A percentile compares a stretch with the other conserved stretches of the same genome.
phyloP scores from a whole-genome alignment of 2,329 filamentous ascomycete species.

The Cytospora piceicola region DNA sequence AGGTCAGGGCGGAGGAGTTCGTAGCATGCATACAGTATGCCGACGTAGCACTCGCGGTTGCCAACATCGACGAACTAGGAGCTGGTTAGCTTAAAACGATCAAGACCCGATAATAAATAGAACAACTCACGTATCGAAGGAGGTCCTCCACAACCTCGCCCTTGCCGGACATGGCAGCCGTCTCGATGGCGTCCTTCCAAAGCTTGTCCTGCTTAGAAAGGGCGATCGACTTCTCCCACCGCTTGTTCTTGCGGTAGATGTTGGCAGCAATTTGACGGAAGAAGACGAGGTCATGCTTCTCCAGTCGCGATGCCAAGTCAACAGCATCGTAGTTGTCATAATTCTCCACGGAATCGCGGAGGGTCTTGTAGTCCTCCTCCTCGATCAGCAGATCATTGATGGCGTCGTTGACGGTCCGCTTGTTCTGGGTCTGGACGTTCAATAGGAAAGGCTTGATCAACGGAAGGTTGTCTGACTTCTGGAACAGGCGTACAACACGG shows the following conservation, averaged over 20 bases:
- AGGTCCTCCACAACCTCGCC: conserved; percentile 92
- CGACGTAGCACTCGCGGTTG: conserved; percentile 98
- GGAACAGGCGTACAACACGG: conserved; percentile 98
- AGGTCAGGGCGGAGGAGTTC: conserved; percentile 92
- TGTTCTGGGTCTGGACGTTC: conserved; percentile 95
- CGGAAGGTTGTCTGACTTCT: conserved; percentile 97
- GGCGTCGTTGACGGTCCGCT: conserved; percentile 95
- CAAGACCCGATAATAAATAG: conserved; percentile 8
- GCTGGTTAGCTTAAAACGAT: conserved; percentile 39
- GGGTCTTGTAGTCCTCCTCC: conserved; percentile 98
- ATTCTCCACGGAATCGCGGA: conserved; percentile 96
- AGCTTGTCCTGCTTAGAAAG: conserved; percentile 99
- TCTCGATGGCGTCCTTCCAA: conserved; percentile 99
- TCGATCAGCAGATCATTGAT: conserved; percentile 98
- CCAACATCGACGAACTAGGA: conserved; percentile 95
- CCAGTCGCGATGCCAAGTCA: conserved; percentile 85
- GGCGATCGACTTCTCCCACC: conserved; percentile 98
- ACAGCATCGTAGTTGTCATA: conserved; percentile 99
- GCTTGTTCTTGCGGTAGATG: conserved; percentile 99
- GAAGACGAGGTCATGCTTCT: conserved; percentile 98
- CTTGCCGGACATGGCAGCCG: conserved; percentile 89
- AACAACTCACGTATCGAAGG: conserved; percentile 87
- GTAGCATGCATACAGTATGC: conserved; percentile 98
- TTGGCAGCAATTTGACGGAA: conserved; percentile 98
- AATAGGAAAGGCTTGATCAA: conserved; percentile 98